Base-by-base conservation (phyloP, 768 basidiomycete genomes). In the Pleurotus platypus region DNA sequence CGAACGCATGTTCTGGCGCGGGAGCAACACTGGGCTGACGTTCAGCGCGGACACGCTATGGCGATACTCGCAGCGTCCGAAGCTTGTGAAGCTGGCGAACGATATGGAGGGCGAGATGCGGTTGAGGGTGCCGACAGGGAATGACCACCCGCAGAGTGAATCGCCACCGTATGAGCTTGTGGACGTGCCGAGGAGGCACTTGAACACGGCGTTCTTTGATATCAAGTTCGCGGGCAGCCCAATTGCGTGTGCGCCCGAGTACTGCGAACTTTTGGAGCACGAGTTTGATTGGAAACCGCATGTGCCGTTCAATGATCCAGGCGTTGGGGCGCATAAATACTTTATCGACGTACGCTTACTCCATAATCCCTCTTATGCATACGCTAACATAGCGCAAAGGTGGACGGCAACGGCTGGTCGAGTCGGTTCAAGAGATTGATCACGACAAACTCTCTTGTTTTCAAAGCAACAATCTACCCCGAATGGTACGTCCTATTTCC, bases 381-480 rank as follows among this genome's bases (percentile, higher is more conserved):
- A 1, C 11, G 9, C 13, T 27, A 26, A 4, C n/a, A 30, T 16
- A 2, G 13, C 42, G 9, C 26, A 8, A 54, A 81, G 80, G 68
- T 84, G 4, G 82, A 84, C 54, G 83, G 79, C 2, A 81, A 83
- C 49, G 86, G 83, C 0, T 86, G 85, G 83, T 84, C 83, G 1
- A 75, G 78, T 22, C 74, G 84, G 5, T 89, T 86, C 67, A 84
- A 84, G 57, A 72, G 82, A 4, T 69, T 87, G 3, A 74, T 87
- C 11, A 78, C 79, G 5, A 75, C 77, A 42, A 85, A 85, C 22
- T 79, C 85, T 0, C 74, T 86, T 20, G 69, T 88, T 2, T 80
- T 88, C 67, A 87, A 88, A 65, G 73, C 82, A 11, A 85, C 86
- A 0, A 77, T 84, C 54, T 87, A 83, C 62, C 85, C 85, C 1